phyloP scores from a whole-genome alignment of 768 basidiomycete species.

The Kwoniella dendrophila region DNA sequence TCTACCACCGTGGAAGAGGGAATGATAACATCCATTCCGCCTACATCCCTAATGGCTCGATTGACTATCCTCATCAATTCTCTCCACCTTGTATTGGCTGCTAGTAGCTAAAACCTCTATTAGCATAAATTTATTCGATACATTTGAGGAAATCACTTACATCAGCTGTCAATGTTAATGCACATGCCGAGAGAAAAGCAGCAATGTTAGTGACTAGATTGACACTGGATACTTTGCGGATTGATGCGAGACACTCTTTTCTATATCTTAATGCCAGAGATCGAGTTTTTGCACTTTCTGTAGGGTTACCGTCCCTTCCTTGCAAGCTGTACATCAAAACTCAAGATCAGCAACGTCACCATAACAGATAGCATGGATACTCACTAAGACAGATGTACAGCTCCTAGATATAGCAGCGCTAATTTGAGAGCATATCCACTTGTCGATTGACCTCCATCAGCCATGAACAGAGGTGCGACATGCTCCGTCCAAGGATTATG shows the following conservation, averaged over 20 bases:
- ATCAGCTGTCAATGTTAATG: constrained; percentile 16
- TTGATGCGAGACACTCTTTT: neutral
- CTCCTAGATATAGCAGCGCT: constrained; percentile 28
- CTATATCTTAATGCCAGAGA: constrained; percentile 1
- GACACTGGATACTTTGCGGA: neutral
- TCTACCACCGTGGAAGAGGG: neutral
- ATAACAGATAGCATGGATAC: constrained; percentile 7
- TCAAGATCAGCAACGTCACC: constrained; percentile 5
- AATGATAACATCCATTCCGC: constrained; percentile 6
- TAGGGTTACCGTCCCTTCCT: neutral
- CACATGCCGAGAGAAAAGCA: constrained; percentile 20
- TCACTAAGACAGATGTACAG: constrained; percentile 34
- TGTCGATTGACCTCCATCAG: constrained; percentile 6
- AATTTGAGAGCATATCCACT: constrained; percentile 23
- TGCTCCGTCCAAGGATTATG: constrained; percentile 35
- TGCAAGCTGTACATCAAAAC: neutral
- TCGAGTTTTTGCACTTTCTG: neutral
- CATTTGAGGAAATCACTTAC: constrained; percentile 15
- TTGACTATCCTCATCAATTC: constrained; percentile 5
- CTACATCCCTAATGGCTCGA: neutral
- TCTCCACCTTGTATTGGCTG: constrained; percentile 1
- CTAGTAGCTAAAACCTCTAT: neutral
- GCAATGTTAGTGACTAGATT: neutral
- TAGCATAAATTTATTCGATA: neutral
- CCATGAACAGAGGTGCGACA: constrained; percentile 30